Evolutionary conservation across 1,284 basidiomycete species (phyloP), one percentile per base, ranked within the genome.

Genomic region (Omphalotus olearius): DNA sequence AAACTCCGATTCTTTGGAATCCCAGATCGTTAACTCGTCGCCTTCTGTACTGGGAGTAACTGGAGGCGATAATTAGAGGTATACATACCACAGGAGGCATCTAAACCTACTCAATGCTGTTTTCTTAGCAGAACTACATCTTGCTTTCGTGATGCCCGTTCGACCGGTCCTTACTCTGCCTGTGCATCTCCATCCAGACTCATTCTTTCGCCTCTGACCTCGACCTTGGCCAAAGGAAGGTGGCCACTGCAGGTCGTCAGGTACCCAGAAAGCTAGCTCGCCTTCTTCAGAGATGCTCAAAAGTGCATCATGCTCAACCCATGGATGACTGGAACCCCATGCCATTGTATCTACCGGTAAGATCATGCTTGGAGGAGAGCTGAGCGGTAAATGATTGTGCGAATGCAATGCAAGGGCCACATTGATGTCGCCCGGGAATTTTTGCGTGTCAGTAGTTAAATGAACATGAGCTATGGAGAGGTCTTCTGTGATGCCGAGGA

Each of bases 1-100:
- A 66, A 97, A 98, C 65, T 95, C 91, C n/a, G 89, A 93, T 64
- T 90, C 89, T 54, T 88, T 88, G 0, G 92, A 95, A 66, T 97
- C 92, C 93, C 93, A 97, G 17, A 98, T 91, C 0, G 91, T 93
- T 51, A 96, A 69, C 63, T 94, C 90, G 54, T 91, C 77, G 1
- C 78, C 85, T 39, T 77, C 75, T 16, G 66, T 65, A 42, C 71
- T 65, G 1, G 75, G 69, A 14, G 82, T 79, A 55, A 87, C 85
- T 88, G 55, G 35, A 56, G 56, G 50, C 25, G 50, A 50, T 54
- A 25, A 43, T 14, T 16, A 40, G 50, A 26, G 52, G 41, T 13
- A 46, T 28, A 36, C 39, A 42, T 41, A 18, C 17, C 1, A 57
- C 16, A 30, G 42, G 30, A 9, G 13, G 30, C 9, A 13, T 13